Base-by-base conservation (phyloP, 1,139 yeast genomes). In the Protomyces gravidus region DNA sequence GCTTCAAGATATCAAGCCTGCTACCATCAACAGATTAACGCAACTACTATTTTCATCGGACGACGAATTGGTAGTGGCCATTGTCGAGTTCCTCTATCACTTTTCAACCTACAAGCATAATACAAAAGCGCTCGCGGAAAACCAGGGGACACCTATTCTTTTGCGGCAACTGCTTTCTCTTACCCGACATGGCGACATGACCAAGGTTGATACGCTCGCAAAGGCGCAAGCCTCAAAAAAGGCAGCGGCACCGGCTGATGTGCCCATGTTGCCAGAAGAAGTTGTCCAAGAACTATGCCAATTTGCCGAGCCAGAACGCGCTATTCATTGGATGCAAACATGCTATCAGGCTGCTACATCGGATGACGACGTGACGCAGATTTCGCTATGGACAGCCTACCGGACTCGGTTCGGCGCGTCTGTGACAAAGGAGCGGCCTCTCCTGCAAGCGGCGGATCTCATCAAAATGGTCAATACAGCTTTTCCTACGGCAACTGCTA, bases 391-490 rank as follows among this genome's bases (percentile, higher is more conserved):
- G 99, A 89, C 90, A 71, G 84, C 96, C 0, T 92, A 92, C 72
- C 98, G 92, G 70, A 77, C 83, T 27, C 95, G 86, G 70, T 92
- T 92, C 68, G 82, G 82, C 59, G 75, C 74, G 45, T 76, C 76
- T 59, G 77, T 77, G 13, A 73, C 77, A 19, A 78, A 76, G 50
- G 46, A 45, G 19, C 56, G 45, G 13, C 81, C 83, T 62, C 76
- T 92, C 55, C 78, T 92, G 50, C 95, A 97, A 0, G 98, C 98
- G 0, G 97, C 94, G 19, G 97, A 92, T 67, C 92, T 92, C 70
- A 92, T 92, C 69, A 89, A 90, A 69, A 92, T 92, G 69, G 97
- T 92, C 13, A 85, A 92, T 26, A 82, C 83, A 62, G 96, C 97
- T 0, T 90, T 90, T 71, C 85, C 89, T n/a, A 82, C 84, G 66